Evolutionary conservation across 805 yeast genomes (phyloP), one percentile per base, ranked within the genome.

Genomic region (Sugiyamaella marilandica): DNA sequence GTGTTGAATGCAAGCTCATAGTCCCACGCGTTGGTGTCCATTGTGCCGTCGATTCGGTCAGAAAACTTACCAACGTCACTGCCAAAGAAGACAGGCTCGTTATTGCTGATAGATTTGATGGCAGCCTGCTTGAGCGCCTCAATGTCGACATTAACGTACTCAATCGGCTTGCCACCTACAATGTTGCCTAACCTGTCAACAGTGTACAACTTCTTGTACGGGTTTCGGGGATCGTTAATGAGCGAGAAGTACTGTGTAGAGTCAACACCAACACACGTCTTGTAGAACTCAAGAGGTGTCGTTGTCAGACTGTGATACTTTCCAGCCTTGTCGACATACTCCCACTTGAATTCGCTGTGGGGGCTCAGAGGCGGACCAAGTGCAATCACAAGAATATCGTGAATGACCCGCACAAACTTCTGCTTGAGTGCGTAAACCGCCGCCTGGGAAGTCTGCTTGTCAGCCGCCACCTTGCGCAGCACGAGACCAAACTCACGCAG

Each of bases 81-180:
- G 8, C 96, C 96, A 64, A 88, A 89, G 73, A 88, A 89, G 9
- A 89, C 88, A 0, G 95, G 85, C 71, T 85, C 86, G 68, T 86
- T 83, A 57, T 74, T 76, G 70, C 84, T 77, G 63, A 88, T 78
- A 69, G 90, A 79, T 62, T 80, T 77, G 44, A 87, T 80, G 33
- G 87, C 86, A 46, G 85, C 76, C 34, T 74, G 62, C 50, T 88
- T 81, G 53, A 89, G 72, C 10, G 72, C 72, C 13, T 77, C 77
- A 55, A 84, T 77, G 39, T 82, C 83, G 51, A 83, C 76, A 67
- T 88, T 89, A 62, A 89, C 77, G 65, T 89, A 88, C 47, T 79
- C 76, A 39, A 87, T 87, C 10, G 51, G 45, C 48, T 51, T 52
- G n/a, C 87, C 89, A 33, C 82, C 87, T 37, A 74, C 71, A 49